Conservation (phyloP, 1,284 basidiomycete genomes). For the Cutaneotrichosporon sp. region DNA sequence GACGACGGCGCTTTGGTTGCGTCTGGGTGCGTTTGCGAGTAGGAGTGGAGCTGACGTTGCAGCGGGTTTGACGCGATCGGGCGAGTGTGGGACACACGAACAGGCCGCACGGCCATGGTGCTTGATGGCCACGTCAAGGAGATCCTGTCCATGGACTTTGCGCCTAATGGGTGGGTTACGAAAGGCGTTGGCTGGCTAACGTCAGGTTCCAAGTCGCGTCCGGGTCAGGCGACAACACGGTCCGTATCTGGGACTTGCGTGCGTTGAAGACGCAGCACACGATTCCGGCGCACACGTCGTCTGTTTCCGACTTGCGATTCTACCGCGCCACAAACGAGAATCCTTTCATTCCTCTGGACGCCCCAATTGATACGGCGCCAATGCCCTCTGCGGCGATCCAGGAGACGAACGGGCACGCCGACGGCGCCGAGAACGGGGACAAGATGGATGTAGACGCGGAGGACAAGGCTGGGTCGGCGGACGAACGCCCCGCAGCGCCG, state of each 20-base stretch:
- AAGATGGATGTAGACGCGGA: conserved; percentile 17
- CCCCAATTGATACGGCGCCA: conserved; percentile 3
- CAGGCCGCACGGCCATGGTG: conserved; percentile 94
- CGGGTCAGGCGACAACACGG: conserved; percentile 92
- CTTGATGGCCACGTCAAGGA: conserved; percentile 94
- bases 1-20: conserved; percentile 87
- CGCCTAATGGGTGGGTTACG: conserved; percentile 76
- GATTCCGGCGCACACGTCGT: conserved; percentile 91
- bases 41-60: conserved; percentile 12
- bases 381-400: too few species aligned
- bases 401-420: conserved; percentile 34
- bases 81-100: conserved; percentile 92
- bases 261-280: conserved; percentile 87
- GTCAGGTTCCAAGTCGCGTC: conserved; percentile 91
- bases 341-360: conserved; percentile 31
- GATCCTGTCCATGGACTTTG: conserved; percentile 86
- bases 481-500: conserved; percentile 19
- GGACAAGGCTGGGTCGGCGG: conserved; percentile 32
- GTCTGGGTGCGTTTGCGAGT: conserved; percentile 63
- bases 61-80: conserved; percentile 96
- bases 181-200: background rate
- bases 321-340: conserved; percentile 56
- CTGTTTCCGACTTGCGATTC: conserved; percentile 91
- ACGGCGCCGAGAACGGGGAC: conserved; percentile 47
- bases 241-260: conserved; percentile 97